Conservation (phyloP, 495 filamentous ascomycete genomes). For the Podospora pseudopauciseta region DNA sequence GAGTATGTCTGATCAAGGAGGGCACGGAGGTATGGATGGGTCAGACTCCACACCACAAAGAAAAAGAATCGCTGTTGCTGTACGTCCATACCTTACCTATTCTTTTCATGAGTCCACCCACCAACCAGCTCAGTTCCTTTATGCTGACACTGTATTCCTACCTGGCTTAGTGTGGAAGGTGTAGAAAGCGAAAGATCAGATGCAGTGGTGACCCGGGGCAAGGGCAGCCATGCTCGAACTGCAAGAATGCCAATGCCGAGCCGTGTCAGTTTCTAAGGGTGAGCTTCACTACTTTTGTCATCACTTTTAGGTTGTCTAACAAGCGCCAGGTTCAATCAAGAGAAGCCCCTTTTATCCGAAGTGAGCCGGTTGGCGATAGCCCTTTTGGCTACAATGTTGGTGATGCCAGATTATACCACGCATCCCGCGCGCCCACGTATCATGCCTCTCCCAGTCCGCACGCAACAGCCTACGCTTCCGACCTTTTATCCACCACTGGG, state of each 20-base stretch:
- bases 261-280: slow-evolving; percentile 79
- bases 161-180: slow-evolving; percentile 71
- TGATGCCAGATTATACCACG: slow-evolving; percentile 36
- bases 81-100: slow-evolving; percentile 40
- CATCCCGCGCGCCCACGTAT: slow-evolving; percentile 27
- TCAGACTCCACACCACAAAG: slow-evolving; percentile 43
- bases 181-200: slow-evolving; percentile 91
- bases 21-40: slow-evolving; percentile 21
- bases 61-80: slow-evolving; percentile 65
- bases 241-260: slow-evolving; percentile 66
- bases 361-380: slow-evolving; percentile 14
- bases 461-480: slow-evolving; percentile 20
- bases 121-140: too few relatives aligned
- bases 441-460: neutral
- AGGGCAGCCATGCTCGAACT: slow-evolving; percentile 76
- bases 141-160: neutral
- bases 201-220: slow-evolving; percentile 84
- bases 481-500: neutral
- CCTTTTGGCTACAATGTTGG: slow-evolving; percentile 41
- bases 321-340: slow-evolving; percentile 43
- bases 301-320: neutral
- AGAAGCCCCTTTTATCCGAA: slow-evolving; percentile 22
- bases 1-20: neutral
- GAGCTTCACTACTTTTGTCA: slow-evolving; percentile 21
- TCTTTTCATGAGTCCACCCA: neutral